These are phyloP conservation scores for Podospora appendiculata DNA, from an alignment of 495 filamentous ascomycete species.

Conservation along the genomic window DNA sequence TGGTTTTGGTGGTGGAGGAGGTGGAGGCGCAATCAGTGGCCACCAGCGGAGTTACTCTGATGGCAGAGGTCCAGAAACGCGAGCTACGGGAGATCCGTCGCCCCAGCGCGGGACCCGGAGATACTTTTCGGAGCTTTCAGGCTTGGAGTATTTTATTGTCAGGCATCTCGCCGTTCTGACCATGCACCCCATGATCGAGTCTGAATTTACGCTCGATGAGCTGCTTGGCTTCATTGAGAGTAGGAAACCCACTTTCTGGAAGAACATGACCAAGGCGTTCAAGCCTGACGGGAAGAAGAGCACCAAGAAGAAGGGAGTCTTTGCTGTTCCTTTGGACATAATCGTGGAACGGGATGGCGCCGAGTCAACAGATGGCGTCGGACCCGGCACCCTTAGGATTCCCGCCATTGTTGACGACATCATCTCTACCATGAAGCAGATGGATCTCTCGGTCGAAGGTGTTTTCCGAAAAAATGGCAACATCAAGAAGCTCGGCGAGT, in stretches of 20 bases:
- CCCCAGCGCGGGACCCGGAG: constrained; percentile 54
- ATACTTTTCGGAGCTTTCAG: constrained; percentile 95
- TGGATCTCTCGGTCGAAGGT: constrained; percentile 98
- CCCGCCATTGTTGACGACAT: constrained; percentile 87
- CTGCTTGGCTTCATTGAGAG: constrained; percentile 92
- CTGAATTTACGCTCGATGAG: constrained; percentile 87
- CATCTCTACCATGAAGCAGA: constrained; percentile 88
- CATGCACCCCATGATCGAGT: constrained; percentile 89
- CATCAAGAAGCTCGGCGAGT: constrained; percentile 79
- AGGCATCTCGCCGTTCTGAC: constrained; percentile 89
- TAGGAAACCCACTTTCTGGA: constrained; percentile 86
- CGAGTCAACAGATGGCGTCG: constrained; percentile 92
- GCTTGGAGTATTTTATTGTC: constrained; percentile 94
- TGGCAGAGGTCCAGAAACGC: constrained; percentile 48
- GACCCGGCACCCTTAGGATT: constrained; percentile 80
- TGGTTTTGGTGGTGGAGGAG: background rate
- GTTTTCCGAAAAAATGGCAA: constrained; percentile 99
- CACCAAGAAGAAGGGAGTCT: constrained; percentile 87
- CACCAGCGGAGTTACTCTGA: constrained; percentile 73
- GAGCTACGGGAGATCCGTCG: constrained; percentile 35
- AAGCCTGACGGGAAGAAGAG: constrained; percentile 70
- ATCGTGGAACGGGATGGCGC: constrained; percentile 90
- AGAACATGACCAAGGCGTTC: constrained; percentile 94
- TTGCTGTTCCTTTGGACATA: constrained; percentile 76
- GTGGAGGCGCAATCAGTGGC: constrained; percentile 20